phyloP scores from a whole-genome alignment of 179 eudicot species.

The Beta lomatogona region DNA sequence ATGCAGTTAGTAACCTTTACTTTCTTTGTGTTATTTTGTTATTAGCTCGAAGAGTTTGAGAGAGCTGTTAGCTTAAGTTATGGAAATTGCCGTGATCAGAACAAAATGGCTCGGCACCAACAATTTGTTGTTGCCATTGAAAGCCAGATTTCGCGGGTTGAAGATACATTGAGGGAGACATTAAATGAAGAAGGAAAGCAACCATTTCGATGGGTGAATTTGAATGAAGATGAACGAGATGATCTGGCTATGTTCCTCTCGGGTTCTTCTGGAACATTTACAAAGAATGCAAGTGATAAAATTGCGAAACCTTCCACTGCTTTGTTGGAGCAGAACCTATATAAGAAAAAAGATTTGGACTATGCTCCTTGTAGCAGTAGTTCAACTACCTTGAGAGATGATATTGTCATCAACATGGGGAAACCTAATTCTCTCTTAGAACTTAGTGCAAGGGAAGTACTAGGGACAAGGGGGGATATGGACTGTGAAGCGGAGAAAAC shows the following conservation, averaged over 20 bases:
- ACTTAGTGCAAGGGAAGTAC: slow-evolving; percentile 34
- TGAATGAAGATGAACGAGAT: slow-evolving; percentile 82
- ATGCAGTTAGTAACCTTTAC: slow-evolving; percentile 10
- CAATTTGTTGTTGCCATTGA: slow-evolving; percentile 78
- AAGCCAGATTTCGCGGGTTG: slow-evolving; percentile 69
- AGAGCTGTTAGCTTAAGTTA: slow-evolving; percentile 74
- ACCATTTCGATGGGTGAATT: slow-evolving; percentile 75
- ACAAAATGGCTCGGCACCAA: slow-evolving; percentile 62
- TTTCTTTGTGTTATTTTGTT: slow-evolving; percentile 4
- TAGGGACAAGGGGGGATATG: slow-evolving; percentile 39
- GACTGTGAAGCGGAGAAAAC: slow-evolving; percentile 42
- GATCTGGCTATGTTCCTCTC: slow-evolving; percentile 86
- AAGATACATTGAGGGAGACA: slow-evolving; percentile 55
- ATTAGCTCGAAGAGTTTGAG: slow-evolving; percentile 90
- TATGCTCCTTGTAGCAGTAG: slow-evolving; percentile 32
- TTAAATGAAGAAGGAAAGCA: slow-evolving; percentile 53
- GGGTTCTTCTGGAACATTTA: slow-evolving; percentile 47
- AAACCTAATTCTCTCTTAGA: slow-evolving; percentile 30
- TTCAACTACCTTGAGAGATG: slow-evolving; percentile 35
- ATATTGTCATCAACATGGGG: slow-evolving; percentile 31
- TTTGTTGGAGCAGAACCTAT: slow-evolving; percentile 24
- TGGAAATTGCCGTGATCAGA: slow-evolving; percentile 55
- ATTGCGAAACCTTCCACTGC: slow-evolving; percentile 23
- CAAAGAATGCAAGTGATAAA: slow-evolving; percentile 33
- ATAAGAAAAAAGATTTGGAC: slow-evolving; percentile 34